A percentile compares a stretch with the other conserved stretches of the same genome.
Evolutionary conservation across 2,329 filamentous ascomycete genomes (phyloP).

Genomic region (Dactylonectria estremocensis): DNA sequence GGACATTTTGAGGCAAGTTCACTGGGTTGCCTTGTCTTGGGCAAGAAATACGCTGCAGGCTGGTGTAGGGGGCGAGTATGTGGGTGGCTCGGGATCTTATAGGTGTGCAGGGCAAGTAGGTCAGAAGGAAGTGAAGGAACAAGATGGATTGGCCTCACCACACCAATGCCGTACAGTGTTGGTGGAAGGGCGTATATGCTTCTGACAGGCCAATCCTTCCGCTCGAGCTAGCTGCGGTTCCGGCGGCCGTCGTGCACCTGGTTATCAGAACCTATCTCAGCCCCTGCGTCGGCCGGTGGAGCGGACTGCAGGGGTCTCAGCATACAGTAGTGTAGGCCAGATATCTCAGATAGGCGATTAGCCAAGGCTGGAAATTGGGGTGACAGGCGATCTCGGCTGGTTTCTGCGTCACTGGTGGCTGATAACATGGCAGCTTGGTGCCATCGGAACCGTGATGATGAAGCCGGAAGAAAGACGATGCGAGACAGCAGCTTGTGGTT

Average conservation of each 20-base stretch:
- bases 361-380: not conserved
- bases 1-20: not conserved
- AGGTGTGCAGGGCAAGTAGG: not conserved
- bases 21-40: not conserved
- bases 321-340: not conserved
- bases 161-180: not conserved
- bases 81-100: not conserved
- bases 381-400: slow-evolving; percentile 5
- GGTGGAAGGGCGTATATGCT: not conserved
- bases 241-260: slow-evolving; percentile 5
- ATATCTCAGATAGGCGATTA: slow-evolving; percentile 7
- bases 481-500: not conserved
- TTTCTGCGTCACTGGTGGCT: not conserved
- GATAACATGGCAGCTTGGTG: not conserved
- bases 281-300: not conserved
- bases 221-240: not conserved
- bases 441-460: not conserved
- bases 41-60: not conserved
- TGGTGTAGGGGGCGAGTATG: not conserved
- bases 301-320: not conserved
- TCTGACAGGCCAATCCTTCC: not conserved
- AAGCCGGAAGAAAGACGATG: not conserved
- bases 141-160: not conserved
- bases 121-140: not conserved
- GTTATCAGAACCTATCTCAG: slow-evolving; percentile 10